These are phyloP conservation scores for Hypoxylon lienhwacheense DNA, from an alignment of 495 filamentous ascomycete genomes.

Conservation along the genomic window DNA sequence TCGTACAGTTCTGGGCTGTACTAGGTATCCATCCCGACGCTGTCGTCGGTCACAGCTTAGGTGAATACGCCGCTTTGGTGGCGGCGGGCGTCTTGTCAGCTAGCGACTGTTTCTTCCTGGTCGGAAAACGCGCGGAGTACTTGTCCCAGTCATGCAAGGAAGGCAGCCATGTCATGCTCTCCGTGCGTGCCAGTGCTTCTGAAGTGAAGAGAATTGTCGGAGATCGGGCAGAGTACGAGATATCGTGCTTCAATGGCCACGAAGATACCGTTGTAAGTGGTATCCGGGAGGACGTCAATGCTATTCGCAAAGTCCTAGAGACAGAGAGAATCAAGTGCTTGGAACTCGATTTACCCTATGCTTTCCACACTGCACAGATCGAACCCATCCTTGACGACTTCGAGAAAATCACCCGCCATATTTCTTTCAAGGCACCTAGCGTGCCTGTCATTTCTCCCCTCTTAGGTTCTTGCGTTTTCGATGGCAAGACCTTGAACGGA, in stretches of 20 bases:
- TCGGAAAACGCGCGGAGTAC: conserved; percentile 65
- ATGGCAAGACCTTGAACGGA: conserved; percentile 39
- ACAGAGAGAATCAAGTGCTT: conserved; percentile 54
- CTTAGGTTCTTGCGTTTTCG: conserved; percentile 7
- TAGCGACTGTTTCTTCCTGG: conserved; percentile 66
- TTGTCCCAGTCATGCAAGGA: conserved; percentile 60
- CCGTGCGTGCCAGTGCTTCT: conserved; percentile 37
- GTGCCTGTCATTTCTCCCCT: conserved; percentile 66
- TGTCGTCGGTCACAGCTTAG: conserved; percentile 72
- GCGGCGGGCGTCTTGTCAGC: conserved; percentile 67
- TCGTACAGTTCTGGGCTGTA: conserved; percentile 66
- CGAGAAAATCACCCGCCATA: conserved; percentile 48
- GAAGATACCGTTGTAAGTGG: conserved; percentile 55
- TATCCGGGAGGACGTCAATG: conserved; percentile 45
- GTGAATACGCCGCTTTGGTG: conserved; percentile 74
- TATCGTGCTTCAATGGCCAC: conserved; percentile 55
- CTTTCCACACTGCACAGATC: conserved; percentile 70
- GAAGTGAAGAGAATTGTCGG: conserved; percentile 17
- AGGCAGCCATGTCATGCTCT: conserved; percentile 62
- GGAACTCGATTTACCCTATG: conserved; percentile 63
- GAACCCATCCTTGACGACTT: conserved; percentile 63
- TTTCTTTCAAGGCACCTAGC: conserved; percentile 51
- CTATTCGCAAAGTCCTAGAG: conserved; percentile 52
- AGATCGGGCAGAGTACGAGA: conserved; percentile 18
- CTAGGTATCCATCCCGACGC: conserved; percentile 65